These are phyloP conservation scores for Xylaria bambusicola DNA, from an alignment of 495 filamentous ascomycete species.

Conservation along the genomic window DNA sequence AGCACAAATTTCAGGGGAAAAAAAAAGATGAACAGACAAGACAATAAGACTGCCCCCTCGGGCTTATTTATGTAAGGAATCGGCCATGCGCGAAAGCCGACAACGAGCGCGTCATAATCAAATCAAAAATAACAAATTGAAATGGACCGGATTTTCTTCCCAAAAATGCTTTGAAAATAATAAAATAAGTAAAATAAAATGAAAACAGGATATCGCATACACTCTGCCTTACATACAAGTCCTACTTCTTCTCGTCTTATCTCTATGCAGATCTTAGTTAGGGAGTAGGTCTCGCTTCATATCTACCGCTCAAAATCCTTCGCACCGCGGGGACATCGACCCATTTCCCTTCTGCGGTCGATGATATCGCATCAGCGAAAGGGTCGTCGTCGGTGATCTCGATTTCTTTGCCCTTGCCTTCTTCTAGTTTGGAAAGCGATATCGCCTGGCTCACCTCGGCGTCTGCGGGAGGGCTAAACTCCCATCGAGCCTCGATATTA, in stretches of 20 bases:
- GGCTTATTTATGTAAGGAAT: not conserved
- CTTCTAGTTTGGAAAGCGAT: constrained; percentile 54
- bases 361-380: constrained; percentile 45
- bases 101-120: constrained; percentile 9
- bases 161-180: not conserved
- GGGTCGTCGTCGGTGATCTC: constrained; percentile 36
- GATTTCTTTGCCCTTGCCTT: constrained; percentile 44
- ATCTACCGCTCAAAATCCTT: constrained; percentile 80
- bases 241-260: not conserved
- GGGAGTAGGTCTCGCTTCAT: constrained; percentile 48
- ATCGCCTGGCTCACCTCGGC: constrained; percentile 58
- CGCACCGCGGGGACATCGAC: constrained; percentile 68
- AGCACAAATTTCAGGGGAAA: not conserved
- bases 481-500: constrained; percentile 79
- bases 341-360: constrained; percentile 60
- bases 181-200: too few species aligned
- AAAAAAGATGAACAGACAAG: not conserved
- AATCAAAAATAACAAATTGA: not conserved
- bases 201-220: constrained; percentile 11
- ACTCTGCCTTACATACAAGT: constrained; percentile 16
- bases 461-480: constrained; percentile 52
- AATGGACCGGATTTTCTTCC: not conserved
- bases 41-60: not conserved
- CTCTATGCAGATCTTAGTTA: not conserved
- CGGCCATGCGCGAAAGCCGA: not conserved